A percentile compares a stretch with the other conserved stretches of the same genome.
These are phyloP conservation scores for Penicillium janthinellum DNA, from an alignment of 2,329 filamentous ascomycete genomes.

Conservation along the genomic window DNA sequence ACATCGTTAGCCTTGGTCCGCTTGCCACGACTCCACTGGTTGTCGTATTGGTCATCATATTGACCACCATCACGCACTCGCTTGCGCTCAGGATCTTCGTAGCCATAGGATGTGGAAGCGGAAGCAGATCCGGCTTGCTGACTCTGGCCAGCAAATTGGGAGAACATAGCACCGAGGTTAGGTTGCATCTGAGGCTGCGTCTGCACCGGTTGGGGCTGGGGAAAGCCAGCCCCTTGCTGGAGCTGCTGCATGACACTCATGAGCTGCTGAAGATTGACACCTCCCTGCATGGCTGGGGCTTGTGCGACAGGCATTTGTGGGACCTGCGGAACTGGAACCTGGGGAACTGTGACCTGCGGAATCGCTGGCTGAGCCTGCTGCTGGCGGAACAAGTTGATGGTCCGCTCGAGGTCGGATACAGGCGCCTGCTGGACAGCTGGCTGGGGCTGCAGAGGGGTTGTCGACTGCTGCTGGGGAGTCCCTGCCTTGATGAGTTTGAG, in stretches of 20 bases:
- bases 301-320: constrained; percentile 31
- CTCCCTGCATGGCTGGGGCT: constrained; percentile 25
- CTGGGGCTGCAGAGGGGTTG: constrained; percentile 32
- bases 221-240: constrained; percentile 32
- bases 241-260: constrained; percentile 45
- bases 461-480: constrained; percentile 34
- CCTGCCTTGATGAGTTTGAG: constrained; percentile 45
- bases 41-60: constrained; percentile 37
- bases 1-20: constrained; percentile 38
- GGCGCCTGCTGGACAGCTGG: constrained; percentile 29
- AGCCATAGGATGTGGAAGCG: constrained; percentile 19
- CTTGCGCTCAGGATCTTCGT: constrained; percentile 47
- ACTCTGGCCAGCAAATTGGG: constrained; percentile 33
- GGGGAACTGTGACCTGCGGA: constrained; percentile 24
- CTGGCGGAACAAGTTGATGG: constrained; percentile 44
- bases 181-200: constrained; percentile 33
- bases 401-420: constrained; percentile 37
- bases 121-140: constrained; percentile 21
- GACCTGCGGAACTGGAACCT: constrained; percentile 21
- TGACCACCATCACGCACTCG: constrained; percentile 39
- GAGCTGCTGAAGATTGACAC: constrained; percentile 43
- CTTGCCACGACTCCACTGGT: constrained; percentile 36
- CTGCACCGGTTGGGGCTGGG: constrained; percentile 26
- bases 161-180: constrained; percentile 40
- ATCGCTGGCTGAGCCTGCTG: constrained; percentile 22